These are phyloP conservation scores for Calonectria pseudoreteaudii DNA, from an alignment of 2,329 filamentous ascomycete species.

Conservation along the genomic window DNA sequence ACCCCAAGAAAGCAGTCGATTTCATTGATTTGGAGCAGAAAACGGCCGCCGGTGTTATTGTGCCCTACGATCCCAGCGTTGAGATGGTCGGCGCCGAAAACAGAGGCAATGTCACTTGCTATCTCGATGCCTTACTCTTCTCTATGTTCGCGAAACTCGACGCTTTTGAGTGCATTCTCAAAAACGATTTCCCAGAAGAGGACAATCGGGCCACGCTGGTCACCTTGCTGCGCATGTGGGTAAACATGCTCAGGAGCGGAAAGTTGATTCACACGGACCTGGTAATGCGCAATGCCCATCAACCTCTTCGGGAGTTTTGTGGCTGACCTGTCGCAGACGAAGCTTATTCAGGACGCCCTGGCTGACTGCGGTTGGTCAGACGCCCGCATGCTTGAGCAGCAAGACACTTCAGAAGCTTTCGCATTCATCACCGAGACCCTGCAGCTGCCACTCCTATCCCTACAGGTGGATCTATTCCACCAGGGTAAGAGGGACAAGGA, in stretches of 20 bases:
- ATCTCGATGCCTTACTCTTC: constrained; percentile 90
- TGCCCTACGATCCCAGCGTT: constrained; percentile 77
- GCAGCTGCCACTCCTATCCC: constrained; percentile 85
- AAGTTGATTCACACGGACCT: constrained; percentile 88
- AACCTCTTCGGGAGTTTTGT: background rate
- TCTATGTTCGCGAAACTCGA: constrained; percentile 94
- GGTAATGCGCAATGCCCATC: constrained; percentile 59
- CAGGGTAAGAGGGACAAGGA: constrained; percentile 86
- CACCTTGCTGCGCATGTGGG: constrained; percentile 87
- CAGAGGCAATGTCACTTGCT: constrained; percentile 89
- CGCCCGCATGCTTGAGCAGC: constrained; percentile 81
- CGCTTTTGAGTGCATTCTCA: constrained; percentile 93
- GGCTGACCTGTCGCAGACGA: constrained; percentile 68
- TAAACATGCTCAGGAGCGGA: constrained; percentile 89
- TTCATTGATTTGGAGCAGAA: constrained; percentile 83
- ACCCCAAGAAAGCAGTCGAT: constrained; percentile 80
- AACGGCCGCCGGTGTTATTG: constrained; percentile 82
- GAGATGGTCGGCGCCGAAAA: constrained; percentile 89
- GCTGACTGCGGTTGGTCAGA: constrained; percentile 91
- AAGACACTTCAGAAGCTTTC: constrained; percentile 96
- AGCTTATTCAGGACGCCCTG: constrained; percentile 83
- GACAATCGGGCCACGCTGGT: constrained; percentile 78
- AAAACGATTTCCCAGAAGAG: constrained; percentile 77
- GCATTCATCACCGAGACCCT: constrained; percentile 93
- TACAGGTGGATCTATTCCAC: constrained; percentile 96